phyloP scores from a whole-genome alignment of 805 yeast species.

The Candida incommunis region DNA sequence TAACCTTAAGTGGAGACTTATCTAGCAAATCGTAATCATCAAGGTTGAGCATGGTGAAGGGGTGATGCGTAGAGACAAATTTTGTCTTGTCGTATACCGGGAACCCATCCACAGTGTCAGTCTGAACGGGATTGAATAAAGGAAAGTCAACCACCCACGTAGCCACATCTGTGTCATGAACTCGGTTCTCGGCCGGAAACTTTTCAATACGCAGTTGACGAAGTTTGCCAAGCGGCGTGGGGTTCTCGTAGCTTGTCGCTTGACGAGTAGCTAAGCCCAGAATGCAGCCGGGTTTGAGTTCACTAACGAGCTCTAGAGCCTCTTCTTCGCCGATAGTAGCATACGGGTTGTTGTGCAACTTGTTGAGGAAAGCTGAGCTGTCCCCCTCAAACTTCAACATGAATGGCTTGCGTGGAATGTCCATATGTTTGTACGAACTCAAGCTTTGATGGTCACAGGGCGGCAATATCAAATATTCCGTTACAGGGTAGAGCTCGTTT shows the following conservation, averaged over 20 bases:
- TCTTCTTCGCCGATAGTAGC: background rate
- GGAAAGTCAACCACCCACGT: constrained; percentile 90
- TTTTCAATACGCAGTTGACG: constrained; percentile 57
- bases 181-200: constrained; percentile 36
- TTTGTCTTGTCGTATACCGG: constrained; percentile 43
- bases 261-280: constrained; percentile 72
- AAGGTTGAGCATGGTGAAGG: constrained; percentile 82
- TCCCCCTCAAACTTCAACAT: background rate
- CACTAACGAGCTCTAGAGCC: constrained; percentile 27
- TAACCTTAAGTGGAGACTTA: constrained; percentile 43
- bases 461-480: constrained; percentile 59
- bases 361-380: background rate
- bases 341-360: background rate
- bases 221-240: constrained; percentile 83
- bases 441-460: background rate
- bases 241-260: constrained; percentile 64
- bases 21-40: constrained; percentile 49
- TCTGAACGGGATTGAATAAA: constrained; percentile 53
- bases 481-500: constrained; percentile 41
- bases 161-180: constrained; percentile 15
- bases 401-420: background rate
- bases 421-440: constrained; percentile 3
- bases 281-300: constrained; percentile 52
- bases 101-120: constrained; percentile 23
- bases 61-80: constrained; percentile 80